phyloP scores from a whole-genome alignment of 495 filamentous ascomycete species.

The Hapsidospora chrysogenum region DNA sequence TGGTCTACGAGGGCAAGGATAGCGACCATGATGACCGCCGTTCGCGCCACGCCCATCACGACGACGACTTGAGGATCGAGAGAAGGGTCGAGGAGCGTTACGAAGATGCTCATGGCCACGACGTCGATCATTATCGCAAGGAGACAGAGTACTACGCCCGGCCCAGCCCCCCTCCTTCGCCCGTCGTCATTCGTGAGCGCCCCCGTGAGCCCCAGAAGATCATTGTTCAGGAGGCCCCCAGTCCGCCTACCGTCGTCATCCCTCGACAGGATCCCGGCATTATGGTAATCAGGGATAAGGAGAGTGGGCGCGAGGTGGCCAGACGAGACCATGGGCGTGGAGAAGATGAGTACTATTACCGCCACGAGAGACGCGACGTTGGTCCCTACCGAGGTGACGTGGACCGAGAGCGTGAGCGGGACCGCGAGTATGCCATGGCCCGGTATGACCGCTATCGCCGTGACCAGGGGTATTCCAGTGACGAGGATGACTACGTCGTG shows the following conservation, averaged over 20 bases:
- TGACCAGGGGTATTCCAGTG: conserved; percentile 45
- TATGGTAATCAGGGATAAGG: conserved; percentile 45
- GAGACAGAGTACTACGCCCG: conserved; percentile 52
- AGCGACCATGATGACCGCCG: conserved; percentile 26
- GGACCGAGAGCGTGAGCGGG: conserved; percentile 39
- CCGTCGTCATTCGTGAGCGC: conserved; percentile 51
- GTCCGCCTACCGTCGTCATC: conserved; percentile 47
- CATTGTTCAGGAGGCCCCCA: conserved; percentile 54
- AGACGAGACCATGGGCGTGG: conserved; percentile 13
- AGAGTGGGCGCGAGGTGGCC: conserved; percentile 28
- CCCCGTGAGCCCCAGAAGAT: conserved; percentile 46
- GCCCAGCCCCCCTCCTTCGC: conserved; percentile 34
- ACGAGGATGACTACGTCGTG: conserved; percentile 28
- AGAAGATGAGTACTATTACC: conserved; percentile 51
- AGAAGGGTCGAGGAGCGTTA: conserved; percentile 25
- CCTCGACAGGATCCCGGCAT: conserved; percentile 48
- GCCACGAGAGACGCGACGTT: conserved; percentile 39
- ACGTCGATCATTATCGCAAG: conserved; percentile 45
- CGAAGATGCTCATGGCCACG: conserved; percentile 24
- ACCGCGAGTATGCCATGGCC: conserved; percentile 30
- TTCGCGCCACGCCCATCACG: conserved; percentile 7
- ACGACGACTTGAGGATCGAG: conserved; percentile 29
- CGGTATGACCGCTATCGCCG: conserved; percentile 15
- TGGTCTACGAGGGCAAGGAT: conserved; percentile 15
- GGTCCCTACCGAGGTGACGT: too few species aligned